Evolutionary conservation across 2,329 filamentous ascomycete species (phyloP).

Genomic region (Colletotrichum endophyticum): DNA sequence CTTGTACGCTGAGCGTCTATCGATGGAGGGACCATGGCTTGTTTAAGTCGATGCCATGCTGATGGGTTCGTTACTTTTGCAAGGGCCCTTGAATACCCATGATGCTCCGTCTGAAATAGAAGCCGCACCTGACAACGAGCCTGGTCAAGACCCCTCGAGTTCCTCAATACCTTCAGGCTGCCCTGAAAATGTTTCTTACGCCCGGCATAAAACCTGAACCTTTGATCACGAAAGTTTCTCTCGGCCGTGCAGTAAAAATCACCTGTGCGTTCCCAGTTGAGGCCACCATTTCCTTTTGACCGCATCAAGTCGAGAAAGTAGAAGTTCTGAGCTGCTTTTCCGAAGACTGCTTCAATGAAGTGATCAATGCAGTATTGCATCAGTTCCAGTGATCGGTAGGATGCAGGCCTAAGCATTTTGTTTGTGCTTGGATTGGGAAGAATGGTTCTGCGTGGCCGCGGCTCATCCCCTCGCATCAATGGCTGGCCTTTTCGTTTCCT

Average conservation of each 20-base stretch:
- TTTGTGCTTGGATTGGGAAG: neutral
- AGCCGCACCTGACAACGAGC: neutral
- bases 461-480: neutral
- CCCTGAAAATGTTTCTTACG: neutral
- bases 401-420: neutral
- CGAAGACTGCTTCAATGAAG: neutral
- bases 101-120: neutral
- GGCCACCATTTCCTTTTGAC: neutral
- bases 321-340: neutral
- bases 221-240: neutral
- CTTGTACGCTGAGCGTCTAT: neutral
- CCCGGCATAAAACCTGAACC: neutral
- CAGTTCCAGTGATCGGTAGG: neutral
- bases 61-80: neutral
- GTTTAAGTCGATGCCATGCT: neutral
- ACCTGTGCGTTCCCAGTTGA: neutral
- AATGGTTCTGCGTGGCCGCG: neutral
- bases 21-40: neutral
- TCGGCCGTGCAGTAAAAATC: neutral
- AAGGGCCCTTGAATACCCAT: neutral
- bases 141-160: neutral
- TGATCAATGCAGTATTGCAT: neutral
- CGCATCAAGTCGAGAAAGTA: neutral
- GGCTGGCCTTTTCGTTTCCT: neutral
- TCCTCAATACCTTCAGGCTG: neutral